phyloP scores from a whole-genome alignment of 768 basidiomycete genomes.

The Clitopilus passeckerianus region DNA sequence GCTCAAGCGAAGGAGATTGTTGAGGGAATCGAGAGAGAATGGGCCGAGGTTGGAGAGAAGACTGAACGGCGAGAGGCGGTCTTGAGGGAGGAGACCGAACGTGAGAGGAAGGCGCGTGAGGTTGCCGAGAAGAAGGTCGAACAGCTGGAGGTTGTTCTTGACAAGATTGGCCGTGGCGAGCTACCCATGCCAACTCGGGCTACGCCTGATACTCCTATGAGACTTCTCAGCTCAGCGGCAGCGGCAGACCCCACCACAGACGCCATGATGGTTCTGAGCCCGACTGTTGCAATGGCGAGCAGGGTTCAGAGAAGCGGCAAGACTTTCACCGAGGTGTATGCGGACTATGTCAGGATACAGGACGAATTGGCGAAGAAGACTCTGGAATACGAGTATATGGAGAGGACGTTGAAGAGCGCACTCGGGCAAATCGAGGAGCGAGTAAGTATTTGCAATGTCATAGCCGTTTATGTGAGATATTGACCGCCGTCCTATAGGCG shows the following conservation, averaged over 20 bases:
- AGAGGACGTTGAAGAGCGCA: slow-evolving; percentile 72
- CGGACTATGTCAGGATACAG: slow-evolving; percentile 83
- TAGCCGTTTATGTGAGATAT: neutral
- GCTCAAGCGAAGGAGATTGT: slow-evolving; percentile 80
- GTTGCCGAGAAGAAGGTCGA: slow-evolving; percentile 67
- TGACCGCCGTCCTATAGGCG: slow-evolving; percentile 48
- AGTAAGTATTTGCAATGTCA: slow-evolving; percentile 36
- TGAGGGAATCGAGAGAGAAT: slow-evolving; percentile 77
- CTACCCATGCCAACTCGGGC: slow-evolving; percentile 50
- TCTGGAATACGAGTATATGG: slow-evolving; percentile 82
- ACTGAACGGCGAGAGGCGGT: slow-evolving; percentile 62
- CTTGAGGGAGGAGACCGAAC: slow-evolving; percentile 67
- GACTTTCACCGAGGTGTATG: slow-evolving; percentile 92
- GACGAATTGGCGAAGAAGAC: slow-evolving; percentile 76
- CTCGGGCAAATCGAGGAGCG: slow-evolving; percentile 89
- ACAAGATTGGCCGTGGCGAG: slow-evolving; percentile 69
- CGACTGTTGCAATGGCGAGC: slow-evolving; percentile 84
- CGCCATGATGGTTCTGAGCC: slow-evolving; percentile 69
- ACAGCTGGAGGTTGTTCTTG: slow-evolving; percentile 68
- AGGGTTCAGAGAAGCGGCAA: slow-evolving; percentile 77
- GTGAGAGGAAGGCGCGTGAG: slow-evolving; percentile 65
- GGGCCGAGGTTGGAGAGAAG: slow-evolving; percentile 68
- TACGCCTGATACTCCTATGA: slow-evolving; percentile 43
- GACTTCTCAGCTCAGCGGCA: slow-evolving; percentile 24
- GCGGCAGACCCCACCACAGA: slow-evolving; percentile 39